Conservation (phyloP, 345 rosid genomes). For the Eucalyptus melliodora region DNA sequence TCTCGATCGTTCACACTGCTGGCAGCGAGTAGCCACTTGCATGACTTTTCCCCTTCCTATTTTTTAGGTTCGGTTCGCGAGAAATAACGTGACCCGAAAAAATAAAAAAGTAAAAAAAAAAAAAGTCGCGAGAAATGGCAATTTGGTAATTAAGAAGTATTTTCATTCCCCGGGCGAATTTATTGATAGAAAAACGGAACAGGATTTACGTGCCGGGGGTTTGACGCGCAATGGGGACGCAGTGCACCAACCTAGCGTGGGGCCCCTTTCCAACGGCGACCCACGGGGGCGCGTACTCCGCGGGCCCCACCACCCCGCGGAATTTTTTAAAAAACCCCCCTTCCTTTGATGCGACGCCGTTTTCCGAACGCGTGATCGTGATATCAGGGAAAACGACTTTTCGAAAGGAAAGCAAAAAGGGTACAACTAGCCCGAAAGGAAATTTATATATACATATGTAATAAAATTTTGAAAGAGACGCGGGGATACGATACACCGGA, state of each 20-base stretch:
- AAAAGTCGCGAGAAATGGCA: not conserved
- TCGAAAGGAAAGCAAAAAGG: fast-evolving
- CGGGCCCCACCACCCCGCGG: not conserved
- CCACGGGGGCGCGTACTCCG: not conserved
- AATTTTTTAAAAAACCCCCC: not conserved
- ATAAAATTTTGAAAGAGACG: not conserved
- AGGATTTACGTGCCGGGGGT: not conserved
- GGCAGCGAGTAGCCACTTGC: not conserved
- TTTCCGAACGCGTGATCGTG: not conserved
- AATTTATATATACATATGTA: no score
- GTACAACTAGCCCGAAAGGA: not conserved
- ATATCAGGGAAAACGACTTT: not conserved
- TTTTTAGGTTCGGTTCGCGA: not conserved
- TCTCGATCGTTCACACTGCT: not conserved
- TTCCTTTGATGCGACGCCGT: not conserved
- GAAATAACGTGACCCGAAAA: not conserved
- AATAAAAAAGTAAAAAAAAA: not conserved
- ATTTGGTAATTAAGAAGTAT: not conserved
- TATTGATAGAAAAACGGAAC: not conserved
- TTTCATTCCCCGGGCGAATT: not conserved
- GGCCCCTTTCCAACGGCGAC: not conserved
- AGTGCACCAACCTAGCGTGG: conserved; percentile 1
- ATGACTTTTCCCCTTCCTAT: not conserved
- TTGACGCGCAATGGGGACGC: not conserved
- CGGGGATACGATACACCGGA: not conserved